Conservation (phyloP, 306 rosid genomes). For the Mimosa bimucronata region DNA sequence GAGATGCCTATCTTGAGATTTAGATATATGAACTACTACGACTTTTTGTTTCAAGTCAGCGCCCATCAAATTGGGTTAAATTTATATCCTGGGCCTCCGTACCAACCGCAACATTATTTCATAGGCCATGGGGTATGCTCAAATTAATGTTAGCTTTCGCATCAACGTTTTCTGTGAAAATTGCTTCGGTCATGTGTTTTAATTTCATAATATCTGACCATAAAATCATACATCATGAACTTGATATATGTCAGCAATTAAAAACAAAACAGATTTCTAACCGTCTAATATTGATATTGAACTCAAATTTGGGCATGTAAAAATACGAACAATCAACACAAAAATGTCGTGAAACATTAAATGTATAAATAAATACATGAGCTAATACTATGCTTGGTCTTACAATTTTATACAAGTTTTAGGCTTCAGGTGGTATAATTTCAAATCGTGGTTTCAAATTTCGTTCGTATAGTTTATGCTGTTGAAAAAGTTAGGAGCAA, state of each 20-base stretch:
- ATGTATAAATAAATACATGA: no score
- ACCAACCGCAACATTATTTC: not conserved
- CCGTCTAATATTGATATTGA: not conserved
- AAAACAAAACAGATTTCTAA: not conserved
- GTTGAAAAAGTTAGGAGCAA: no score
- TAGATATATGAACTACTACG: not conserved
- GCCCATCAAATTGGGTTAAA: not conserved
- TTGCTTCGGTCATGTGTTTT: not conserved
- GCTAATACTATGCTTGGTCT: no score
- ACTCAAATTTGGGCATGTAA: no score
- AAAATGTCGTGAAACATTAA: no score
- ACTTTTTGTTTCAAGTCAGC: not conserved
- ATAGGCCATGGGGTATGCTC: not conserved
- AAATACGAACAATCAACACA: no score
- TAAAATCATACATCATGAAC: not conserved
- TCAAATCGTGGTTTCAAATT: no score
- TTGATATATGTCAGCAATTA: not conserved
- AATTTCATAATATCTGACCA: no score
- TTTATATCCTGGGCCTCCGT: not conserved
- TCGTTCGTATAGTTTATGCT: no score
- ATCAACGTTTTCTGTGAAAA: not conserved
- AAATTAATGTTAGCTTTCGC: no score
- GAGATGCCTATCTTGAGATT: not conserved
- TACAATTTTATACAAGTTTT: no score
- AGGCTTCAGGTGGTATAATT: no score